Evolutionary conservation across 805 yeast species (phyloP).

Genomic region (Cyberlindnera nakhonratchasimensis): DNA sequence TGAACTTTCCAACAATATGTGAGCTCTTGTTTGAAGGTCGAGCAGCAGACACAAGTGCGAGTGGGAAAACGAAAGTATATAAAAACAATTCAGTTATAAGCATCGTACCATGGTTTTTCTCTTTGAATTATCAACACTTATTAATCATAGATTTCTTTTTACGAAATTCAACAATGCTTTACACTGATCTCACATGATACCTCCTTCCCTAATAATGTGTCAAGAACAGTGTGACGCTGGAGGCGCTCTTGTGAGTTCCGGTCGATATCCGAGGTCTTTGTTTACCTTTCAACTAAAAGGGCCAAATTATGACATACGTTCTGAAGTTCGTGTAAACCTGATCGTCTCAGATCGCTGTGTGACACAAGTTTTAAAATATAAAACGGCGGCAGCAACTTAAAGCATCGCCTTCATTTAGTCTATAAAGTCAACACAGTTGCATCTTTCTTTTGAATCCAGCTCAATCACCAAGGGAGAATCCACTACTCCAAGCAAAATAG

Average conservation of each 20-base stretch:
- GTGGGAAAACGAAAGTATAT: not conserved
- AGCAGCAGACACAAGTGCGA: not conserved
- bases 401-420: too few species aligned
- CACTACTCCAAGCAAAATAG: too few species aligned
- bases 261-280: constrained; percentile 12
- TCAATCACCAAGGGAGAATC: too few species aligned
- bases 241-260: too few species aligned
- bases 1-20: constrained; percentile 15
- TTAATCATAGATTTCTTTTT: not conserved
- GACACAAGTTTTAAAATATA: not conserved
- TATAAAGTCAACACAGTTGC: too few species aligned
- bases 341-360: not conserved
- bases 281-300: constrained; percentile 13
- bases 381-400: too few species aligned
- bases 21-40: not conserved
- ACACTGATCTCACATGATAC: not conserved
- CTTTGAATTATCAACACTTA: not conserved
- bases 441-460: too few species aligned
- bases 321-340: too few species aligned
- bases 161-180: not conserved
- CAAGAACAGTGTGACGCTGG: too few species aligned
- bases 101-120: constrained; percentile 1
- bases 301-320: constrained; percentile 2
- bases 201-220: not conserved
- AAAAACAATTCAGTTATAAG: not conserved